Percentiles rank a stretch among this genome's conserved stretches.
phyloP scores from a whole-genome alignment of 1,139 yeast species.

The Pichia sp. region DNA sequence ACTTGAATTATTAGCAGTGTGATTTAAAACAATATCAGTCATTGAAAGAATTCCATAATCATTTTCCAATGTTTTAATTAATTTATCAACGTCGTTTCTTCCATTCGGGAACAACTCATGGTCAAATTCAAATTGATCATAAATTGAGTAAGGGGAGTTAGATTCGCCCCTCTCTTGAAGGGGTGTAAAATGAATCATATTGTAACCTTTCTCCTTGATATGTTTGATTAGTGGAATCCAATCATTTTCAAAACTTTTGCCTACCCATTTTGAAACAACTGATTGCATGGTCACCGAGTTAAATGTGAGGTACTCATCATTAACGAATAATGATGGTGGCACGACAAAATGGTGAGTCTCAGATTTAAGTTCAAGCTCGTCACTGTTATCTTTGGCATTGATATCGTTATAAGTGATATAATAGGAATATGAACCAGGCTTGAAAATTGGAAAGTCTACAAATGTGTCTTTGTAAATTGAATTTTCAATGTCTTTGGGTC shows the following conservation, averaged over 20 bases:
- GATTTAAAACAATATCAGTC: constrained; percentile 92
- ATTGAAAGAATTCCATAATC: constrained; percentile 61
- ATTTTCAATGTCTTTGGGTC: constrained; percentile 36
- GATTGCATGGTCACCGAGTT: constrained; percentile 82
- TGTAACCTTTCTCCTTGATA: constrained; percentile 71
- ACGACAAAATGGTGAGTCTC: constrained; percentile 67
- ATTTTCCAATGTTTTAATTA: constrained; percentile 42
- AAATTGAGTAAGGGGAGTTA: constrained; percentile 87
- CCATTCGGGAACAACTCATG: constrained; percentile 47
- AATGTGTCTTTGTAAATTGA: constrained; percentile 53
- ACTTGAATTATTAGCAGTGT: constrained; percentile 81
- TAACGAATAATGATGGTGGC: constrained; percentile 63
- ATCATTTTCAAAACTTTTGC: constrained; percentile 36
- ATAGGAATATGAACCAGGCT: constrained; percentile 78
- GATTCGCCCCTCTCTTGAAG: constrained; percentile 83
- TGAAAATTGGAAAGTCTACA: constrained; percentile 51
- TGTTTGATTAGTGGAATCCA: constrained; percentile 65
- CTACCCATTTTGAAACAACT: constrained; percentile 88
- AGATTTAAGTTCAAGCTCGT: constrained; percentile 33
- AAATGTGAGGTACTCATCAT: constrained; percentile 53
- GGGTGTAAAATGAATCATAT: constrained; percentile 95
- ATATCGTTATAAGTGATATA: constrained; percentile 43
- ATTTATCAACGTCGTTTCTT: constrained; percentile 35
- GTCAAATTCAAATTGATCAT: constrained; percentile 77
- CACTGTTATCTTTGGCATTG: constrained; percentile 22